A percentile compares a stretch with the other conserved stretches of the same genome.
These are phyloP conservation scores for Macaranga tanarius DNA, from an alignment of 441 rosid species.

Conservation along the genomic window DNA sequence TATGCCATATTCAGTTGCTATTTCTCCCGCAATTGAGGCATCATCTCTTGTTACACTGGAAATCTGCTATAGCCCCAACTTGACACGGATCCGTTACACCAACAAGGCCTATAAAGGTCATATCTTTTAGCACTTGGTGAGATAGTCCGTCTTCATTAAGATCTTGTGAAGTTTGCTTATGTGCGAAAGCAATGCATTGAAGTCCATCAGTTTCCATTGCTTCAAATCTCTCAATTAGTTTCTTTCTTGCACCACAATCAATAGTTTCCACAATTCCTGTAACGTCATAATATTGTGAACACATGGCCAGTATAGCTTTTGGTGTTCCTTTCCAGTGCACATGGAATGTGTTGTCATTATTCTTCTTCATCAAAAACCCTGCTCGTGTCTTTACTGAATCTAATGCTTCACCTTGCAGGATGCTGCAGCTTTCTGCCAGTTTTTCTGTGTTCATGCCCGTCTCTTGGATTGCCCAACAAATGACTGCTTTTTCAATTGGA, in stretches of 20 bases:
- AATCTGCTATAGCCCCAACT: slow-evolving; percentile 37
- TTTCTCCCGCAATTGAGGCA: slow-evolving; percentile 41
- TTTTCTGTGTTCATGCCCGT: slow-evolving; percentile 52
- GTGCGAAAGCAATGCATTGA: slow-evolving; percentile 50
- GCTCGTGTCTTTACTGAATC: slow-evolving; percentile 43
- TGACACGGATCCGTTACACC: slow-evolving; percentile 51
- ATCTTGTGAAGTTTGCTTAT: too few relatives aligned
- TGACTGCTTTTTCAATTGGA: slow-evolving; percentile 55
- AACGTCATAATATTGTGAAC: slow-evolving; percentile 40
- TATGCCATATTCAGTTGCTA: slow-evolving; percentile 45
- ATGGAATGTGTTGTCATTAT: slow-evolving; percentile 23
- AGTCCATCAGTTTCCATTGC: slow-evolving; percentile 51
- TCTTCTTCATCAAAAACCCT: slow-evolving; percentile 34
- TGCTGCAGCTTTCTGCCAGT: slow-evolving; percentile 24
- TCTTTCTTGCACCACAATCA: slow-evolving; percentile 25
- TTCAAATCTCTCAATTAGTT: slow-evolving; percentile 48
- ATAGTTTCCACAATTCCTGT: slow-evolving; percentile 34
- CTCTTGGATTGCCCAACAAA: slow-evolving; percentile 45
- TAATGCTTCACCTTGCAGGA: slow-evolving; percentile 54
- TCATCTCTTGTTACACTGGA: slow-evolving; percentile 49
- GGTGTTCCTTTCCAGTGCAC: slow-evolving; percentile 55
- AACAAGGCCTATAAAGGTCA: slow-evolving; percentile 39
- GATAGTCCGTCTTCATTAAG: slow-evolving; percentile 23
- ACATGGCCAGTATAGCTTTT: slow-evolving; percentile 45
- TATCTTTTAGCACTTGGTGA: slow-evolving; percentile 39